These are phyloP conservation scores for Nemania bipapillata DNA, from an alignment of 2,329 filamentous ascomycete species.

Conservation along the genomic window DNA sequence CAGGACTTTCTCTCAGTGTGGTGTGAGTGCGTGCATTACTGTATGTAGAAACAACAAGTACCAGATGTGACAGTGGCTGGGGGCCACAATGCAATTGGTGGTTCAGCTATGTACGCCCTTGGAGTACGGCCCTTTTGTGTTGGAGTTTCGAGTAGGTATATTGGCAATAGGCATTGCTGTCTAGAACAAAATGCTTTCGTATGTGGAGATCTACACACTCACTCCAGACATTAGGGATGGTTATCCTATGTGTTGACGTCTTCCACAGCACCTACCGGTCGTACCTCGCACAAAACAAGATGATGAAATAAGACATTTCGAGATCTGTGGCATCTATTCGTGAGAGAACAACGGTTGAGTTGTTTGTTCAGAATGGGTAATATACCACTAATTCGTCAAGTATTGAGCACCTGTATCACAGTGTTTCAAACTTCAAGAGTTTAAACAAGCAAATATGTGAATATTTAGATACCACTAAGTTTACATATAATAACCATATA, in stretches of 20 bases:
- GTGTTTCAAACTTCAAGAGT: conserved; percentile 5
- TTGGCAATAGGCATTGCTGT: conserved; percentile 3
- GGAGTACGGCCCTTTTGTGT: neutral
- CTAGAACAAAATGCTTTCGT: neutral
- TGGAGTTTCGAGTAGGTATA: neutral
- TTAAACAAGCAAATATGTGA: neutral
- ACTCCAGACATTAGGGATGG: conserved; percentile 8
- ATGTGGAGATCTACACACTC: conserved; percentile 3
- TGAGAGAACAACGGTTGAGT: neutral
- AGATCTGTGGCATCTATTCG: neutral
- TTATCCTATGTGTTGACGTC: conserved; percentile 1
- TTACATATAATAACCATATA: too few species aligned
- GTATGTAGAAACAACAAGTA: neutral
- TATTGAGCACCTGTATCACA: neutral
- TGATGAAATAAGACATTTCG: neutral
- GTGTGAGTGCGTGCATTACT: conserved; percentile 25
- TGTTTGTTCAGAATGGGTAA: neutral
- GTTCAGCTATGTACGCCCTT: conserved; percentile 19
- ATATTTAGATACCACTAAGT: too few species aligned
- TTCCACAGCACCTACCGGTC: neutral
- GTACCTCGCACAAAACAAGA: neutral
- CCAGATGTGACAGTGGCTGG: conserved; percentile 24
- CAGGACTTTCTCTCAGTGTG: neutral
- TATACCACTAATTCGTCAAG: neutral
- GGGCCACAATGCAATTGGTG: conserved; percentile 21